phyloP scores from a whole-genome alignment of 805 yeast genomes.

The Tanozyma kutaoensis region DNA sequence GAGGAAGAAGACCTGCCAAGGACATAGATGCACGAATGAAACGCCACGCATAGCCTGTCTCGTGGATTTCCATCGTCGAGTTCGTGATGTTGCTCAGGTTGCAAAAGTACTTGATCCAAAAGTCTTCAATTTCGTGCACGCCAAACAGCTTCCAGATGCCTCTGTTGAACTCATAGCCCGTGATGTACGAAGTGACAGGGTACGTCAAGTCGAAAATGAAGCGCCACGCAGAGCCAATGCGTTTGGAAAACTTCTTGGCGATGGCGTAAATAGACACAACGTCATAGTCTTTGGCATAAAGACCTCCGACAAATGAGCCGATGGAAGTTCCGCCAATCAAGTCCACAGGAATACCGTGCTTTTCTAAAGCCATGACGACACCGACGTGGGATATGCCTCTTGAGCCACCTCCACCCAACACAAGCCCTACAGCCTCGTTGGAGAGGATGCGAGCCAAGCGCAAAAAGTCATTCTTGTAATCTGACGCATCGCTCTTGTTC shows the following conservation, averaged over 20 bases:
- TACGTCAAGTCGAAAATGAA: conserved; percentile 74
- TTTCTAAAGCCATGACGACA: conserved; percentile 80
- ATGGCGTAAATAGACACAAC: conserved; percentile 84
- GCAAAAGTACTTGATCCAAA: conserved; percentile 82
- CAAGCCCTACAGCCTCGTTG: conserved; percentile 89
- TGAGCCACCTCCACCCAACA: conserved; percentile 97
- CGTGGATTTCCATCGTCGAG: conserved; percentile 89
- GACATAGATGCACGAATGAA: conserved; percentile 95
- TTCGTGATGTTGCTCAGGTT: conserved; percentile 93
- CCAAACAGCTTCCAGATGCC: conserved; percentile 98
- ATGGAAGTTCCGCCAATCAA: conserved; percentile 93
- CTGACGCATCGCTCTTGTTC: conserved; percentile 7
- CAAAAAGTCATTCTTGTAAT: conserved; percentile 66
- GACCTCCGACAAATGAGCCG: conserved; percentile 91
- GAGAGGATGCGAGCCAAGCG: conserved; percentile 81
- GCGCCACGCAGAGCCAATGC: conserved; percentile 82
- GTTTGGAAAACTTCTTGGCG: conserved; percentile 71
- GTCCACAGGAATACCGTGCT: conserved; percentile 87
- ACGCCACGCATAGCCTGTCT: conserved; percentile 90
- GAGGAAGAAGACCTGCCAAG: conserved; percentile 85
- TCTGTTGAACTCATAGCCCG: conserved; percentile 94
- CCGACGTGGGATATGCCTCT: conserved; percentile 91
- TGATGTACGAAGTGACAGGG: conserved; percentile 88
- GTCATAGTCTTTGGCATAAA: conserved; percentile 87
- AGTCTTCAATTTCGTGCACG: conserved; percentile 84